A percentile compares a stretch with the other conserved stretches of the same genome.
Evolutionary conservation across 2,329 filamentous ascomycete species (phyloP).

Genomic region (Colletotrichum lini): DNA sequence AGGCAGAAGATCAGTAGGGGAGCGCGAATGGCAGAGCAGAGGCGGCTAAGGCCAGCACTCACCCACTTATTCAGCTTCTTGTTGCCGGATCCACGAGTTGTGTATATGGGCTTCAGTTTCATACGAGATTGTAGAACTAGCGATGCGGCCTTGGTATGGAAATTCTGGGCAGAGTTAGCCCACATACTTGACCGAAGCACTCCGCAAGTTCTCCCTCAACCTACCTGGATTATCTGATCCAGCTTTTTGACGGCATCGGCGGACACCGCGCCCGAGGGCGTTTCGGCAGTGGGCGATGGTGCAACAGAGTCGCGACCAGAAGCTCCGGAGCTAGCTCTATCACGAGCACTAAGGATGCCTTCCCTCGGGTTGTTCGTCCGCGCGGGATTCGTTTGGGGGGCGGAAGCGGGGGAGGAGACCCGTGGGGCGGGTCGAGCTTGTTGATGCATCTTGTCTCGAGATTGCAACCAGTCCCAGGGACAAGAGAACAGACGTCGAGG

Average conservation of each 20-base stretch:
- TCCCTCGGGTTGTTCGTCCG: constrained; percentile 84
- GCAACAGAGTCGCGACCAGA: constrained; percentile 54
- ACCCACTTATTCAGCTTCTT: constrained; percentile 90
- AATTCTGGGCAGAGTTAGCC: constrained; percentile 74
- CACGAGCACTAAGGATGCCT: constrained; percentile 56
- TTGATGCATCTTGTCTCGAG: constrained; percentile 80
- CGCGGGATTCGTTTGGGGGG: constrained; percentile 79
- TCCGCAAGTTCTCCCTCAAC: constrained; percentile 20
- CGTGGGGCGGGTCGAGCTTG: constrained; percentile 83
- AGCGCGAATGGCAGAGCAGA: not conserved
- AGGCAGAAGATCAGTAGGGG: not conserved
- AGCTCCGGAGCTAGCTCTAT: constrained; percentile 61
- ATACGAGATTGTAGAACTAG: constrained; percentile 87
- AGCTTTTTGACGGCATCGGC: constrained; percentile 83
- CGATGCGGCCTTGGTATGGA: constrained; percentile 89
- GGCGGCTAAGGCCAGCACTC: constrained; percentile 53
- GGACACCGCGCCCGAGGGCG: constrained; percentile 60
- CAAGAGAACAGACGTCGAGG: not conserved
- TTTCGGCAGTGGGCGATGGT: constrained; percentile 65
- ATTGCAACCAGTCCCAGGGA: constrained; percentile 9
- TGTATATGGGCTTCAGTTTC: constrained; percentile 71
- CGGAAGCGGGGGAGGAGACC: constrained; percentile 80
- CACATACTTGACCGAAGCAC: not conserved
- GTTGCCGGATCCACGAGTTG: constrained; percentile 59
- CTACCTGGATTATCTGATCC: constrained; percentile 93